Evolutionary conservation across 2,329 filamentous ascomycete genomes (phyloP).

Genomic region (Colletotrichum agaves): DNA sequence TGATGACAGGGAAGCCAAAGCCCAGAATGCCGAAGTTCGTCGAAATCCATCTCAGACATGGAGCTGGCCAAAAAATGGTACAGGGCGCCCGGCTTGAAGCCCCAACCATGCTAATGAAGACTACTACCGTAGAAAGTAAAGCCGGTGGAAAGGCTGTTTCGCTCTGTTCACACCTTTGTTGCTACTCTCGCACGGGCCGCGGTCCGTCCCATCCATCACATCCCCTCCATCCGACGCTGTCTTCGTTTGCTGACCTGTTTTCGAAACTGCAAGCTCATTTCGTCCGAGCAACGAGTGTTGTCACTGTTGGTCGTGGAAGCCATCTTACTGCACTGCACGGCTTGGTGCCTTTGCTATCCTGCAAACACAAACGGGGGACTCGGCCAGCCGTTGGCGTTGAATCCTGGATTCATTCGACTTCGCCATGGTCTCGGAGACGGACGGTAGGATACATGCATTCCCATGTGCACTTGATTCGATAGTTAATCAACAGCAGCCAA

Average conservation of each 20-base stretch:
- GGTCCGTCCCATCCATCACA: slow-evolving; percentile 17
- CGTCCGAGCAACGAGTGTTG: slow-evolving; percentile 24
- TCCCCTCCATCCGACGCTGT: slow-evolving; percentile 13
- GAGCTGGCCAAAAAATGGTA: background rate
- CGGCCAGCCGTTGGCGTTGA: background rate
- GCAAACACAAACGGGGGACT: slow-evolving; percentile 13
- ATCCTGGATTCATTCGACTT: background rate
- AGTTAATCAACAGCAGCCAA: background rate
- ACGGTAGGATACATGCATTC: background rate
- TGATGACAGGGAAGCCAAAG: background rate
- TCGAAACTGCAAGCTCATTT: slow-evolving; percentile 26
- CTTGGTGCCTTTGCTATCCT: slow-evolving; percentile 6
- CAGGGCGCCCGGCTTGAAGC: background rate
- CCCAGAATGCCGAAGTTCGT: background rate
- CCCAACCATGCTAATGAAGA: slow-evolving; percentile 11
- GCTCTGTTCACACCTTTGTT: slow-evolving; percentile 23
- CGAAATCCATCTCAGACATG: background rate
- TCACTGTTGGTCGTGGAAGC: background rate
- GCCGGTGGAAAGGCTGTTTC: slow-evolving; percentile 21
- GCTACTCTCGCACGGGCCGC: slow-evolving; percentile 33
- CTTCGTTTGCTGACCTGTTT: slow-evolving; percentile 23
- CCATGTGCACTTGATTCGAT: background rate
- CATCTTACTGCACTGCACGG: background rate
- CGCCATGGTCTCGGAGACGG: slow-evolving; percentile 1
- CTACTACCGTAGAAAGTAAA: background rate